Evolutionary conservation across 177 flowering plant genomes (phyloP), one percentile per base, ranked within the genome.

Genomic region (Vitis hybrid): DNA sequence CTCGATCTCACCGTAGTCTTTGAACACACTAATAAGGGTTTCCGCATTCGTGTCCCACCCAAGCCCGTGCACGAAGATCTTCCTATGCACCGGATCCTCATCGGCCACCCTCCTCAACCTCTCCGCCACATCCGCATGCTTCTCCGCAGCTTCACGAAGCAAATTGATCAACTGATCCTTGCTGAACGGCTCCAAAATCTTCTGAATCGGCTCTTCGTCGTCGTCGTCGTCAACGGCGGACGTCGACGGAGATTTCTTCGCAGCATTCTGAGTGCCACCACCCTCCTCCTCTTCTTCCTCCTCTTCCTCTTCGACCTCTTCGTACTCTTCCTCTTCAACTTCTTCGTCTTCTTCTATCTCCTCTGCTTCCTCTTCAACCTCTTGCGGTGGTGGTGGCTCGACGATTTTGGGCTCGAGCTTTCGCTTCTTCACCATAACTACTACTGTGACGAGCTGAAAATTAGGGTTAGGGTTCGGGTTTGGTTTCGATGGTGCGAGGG

Each of bases 41-140:
- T 84, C 88, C 1, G 69, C 57, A 12, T 74, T 85, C 17, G 87
- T 65, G 60, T 88, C 92, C 89, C 89, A 87, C 8, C 87, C 85
- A 3, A 88, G 81, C 1, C 90, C 89, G 68, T 84, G 87, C 18
- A 88, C 83, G 54, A 88, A 88, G 26, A 88, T 81, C 75, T 87
- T 85, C 14, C 92, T 81, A 64, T 85, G 87, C 4, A 72, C 70
- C 3, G 89, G 83, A 58, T 87, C 89, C n/a, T 80, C 69, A 8
- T 86, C 85, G 2, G 88, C 85, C 1, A 73, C 12, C 40, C 55
- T 19, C 4, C 69, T 70, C n/a, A 87, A 69, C 7, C 66, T 59
- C 3, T 64, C 64, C 1, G 74, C 62, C 2, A 86, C 68, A 5
- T 77, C 68, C 0, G 67, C 72, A 72, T 85, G 75, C 45, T 23